Base-by-base conservation (phyloP, 2,329 filamentous ascomycete genomes). In the Chrysoporthe deuterocubensis region DNA sequence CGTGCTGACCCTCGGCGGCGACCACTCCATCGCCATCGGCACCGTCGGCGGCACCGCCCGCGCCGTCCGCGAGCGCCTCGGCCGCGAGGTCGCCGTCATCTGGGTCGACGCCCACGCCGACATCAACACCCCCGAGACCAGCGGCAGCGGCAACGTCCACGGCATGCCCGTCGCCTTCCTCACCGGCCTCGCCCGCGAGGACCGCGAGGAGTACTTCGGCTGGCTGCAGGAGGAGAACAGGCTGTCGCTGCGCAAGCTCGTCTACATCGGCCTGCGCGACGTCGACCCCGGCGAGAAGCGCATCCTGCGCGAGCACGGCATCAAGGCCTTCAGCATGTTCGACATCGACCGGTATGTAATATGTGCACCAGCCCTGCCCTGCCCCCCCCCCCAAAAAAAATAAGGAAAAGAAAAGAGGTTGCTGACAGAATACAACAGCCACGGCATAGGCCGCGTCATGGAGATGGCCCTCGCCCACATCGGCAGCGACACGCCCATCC, bases 101-200 rank as follows among this genome's bases (percentile, higher is more conserved):
- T 99, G 96, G 96, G 96, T 99, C 43, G 96, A 99, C 80, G 96
- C 96, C 37, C 96, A 99, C 80, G 91, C 95, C 65, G 96, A 99
- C 80, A 97, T 99, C 84, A 99, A 99, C 83, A 94, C 92, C 1
- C 96, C 95, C 64, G 94, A 98, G 86, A 91, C 89, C 60, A 95
- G 91, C 72, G 92, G 87, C 54, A 96, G 92, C 73, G 96, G 96
- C 44, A 98, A 98, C 81, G 92, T 99, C 71, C 96, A 99, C 81
- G 96, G 96, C 74, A 99, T 99, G 96, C 96, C 96, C 2, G 92
- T 98, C 48, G 89, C 93, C 3, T 99, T 98, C 81, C 80, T 97
- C 72, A 94, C 94, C 0, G 93, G 96, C 0, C 83, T 99, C 67
- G 92, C 94, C 58, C 89, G 83, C 72, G 92, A 94, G 74, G 87